Base-by-base conservation (phyloP, 805 yeast genomes). In the Myxozyma monticola region DNA sequence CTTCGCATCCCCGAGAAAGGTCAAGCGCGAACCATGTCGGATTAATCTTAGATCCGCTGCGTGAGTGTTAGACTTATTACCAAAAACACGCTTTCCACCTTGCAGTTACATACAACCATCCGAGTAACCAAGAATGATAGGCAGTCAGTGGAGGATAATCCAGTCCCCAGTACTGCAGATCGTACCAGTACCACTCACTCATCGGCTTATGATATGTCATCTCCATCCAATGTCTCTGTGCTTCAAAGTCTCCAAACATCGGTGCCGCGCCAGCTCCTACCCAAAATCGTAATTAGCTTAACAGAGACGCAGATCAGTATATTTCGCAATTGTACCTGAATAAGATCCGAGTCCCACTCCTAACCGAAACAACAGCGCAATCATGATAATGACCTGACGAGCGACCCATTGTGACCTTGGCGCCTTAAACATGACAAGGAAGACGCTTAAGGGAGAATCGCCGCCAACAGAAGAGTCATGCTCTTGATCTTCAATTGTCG, bases 111-210 rank as follows among this genome's bases (percentile, higher is more conserved):
- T 37, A 50, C 57, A 54, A 6, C 37, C 37, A 40, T 0, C 98
- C 99, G 40, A 84, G 65, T 1, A 87, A 29, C 77, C 83, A 88
- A 42, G 95, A 88, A 65, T 93, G 98, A 66, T 78, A 90, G 0
- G 98, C 99, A 0, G 99, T 91, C 55, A 93, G 71, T 5, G 98
- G 98, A 0, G 99, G 99, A 67, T 93, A 93, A 68, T 93, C 99
- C 30, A 93, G 74, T 0, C 98, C 96, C 98, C 99, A 93, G 71
- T 91, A 89, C 59, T 82, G 81, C 38, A 89, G 73, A 65, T 93
- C 96, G 67, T 81, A 88, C 71, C 77, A 86, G 65, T 93, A 93
- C 99, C 99, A 93, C 55, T 84, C 60, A 0, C 71, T 67, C 0
- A 88, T 68, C 0, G 96, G 93, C 42, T 90, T 66, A 60, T 82